These are phyloP conservation scores for Phlebopus sp. DNA, from an alignment of 1,284 basidiomycete species.

Conservation along the genomic window DNA sequence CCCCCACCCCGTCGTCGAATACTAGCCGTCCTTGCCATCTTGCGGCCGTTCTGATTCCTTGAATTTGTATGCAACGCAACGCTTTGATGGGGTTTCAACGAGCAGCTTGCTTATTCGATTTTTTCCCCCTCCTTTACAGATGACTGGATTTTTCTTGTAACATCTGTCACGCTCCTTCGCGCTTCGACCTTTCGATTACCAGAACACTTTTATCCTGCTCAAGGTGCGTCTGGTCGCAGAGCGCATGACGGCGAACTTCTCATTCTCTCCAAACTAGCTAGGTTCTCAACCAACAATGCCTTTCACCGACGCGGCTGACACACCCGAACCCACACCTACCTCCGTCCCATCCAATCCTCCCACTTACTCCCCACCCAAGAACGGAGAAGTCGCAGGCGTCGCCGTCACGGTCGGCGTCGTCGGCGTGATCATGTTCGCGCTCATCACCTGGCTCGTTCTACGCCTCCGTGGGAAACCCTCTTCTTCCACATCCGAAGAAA, in stretches of 20 bases:
- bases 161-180: constrained; percentile 4
- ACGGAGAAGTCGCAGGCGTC: constrained; percentile 21
- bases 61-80: neutral
- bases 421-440: constrained; percentile 21
- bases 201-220: neutral
- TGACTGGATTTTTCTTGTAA: neutral
- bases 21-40: no score
- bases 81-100: neutral
- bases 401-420: constrained; percentile 26
- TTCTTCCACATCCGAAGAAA: neutral
- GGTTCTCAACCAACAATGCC: constrained; percentile 4
- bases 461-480: constrained; percentile 21
- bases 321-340: constrained; percentile 11
- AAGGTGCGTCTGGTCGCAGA: no score
- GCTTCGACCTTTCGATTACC: neutral
- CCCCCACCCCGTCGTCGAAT: no score
- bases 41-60: no score
- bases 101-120: neutral
- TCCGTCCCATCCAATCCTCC: constrained; percentile 3
- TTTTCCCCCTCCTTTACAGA: neutral
- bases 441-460: constrained; percentile 26
- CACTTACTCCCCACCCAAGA: constrained; percentile 16
- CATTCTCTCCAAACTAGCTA: neutral
- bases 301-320: constrained; percentile 5
- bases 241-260: no score